Base-by-base conservation (phyloP, 306 rosid species). In the Malus sylvestris region DNA sequence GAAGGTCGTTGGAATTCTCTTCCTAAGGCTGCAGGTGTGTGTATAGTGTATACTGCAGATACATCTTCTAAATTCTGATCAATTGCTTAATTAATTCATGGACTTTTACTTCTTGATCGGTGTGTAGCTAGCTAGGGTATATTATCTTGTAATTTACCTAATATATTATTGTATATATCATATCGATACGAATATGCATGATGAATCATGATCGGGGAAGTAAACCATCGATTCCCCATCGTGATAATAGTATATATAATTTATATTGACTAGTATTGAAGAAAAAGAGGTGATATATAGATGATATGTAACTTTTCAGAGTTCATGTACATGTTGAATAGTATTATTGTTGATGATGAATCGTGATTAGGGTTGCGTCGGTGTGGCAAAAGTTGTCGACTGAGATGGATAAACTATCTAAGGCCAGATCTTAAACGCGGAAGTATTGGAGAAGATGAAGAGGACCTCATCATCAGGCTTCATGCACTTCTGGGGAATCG, bases 401-500 rank as follows among this genome's bases (percentile, higher is more conserved):
- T 82, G 69, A 82, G 90, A 55, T 87, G 88, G 86, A 71, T 77
- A 74, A 87, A 87, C 79, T 87, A 84, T 71, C 63, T 84, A 1
- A 77, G 81, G 76, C 90, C 90, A 2, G 86, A 77, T 35, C 71
- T 86, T 53, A 83, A 84, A 58, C 76, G 83, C 20, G 90, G 88
- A 61, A 70, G 79, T 74, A 76, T 87, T 65, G 85, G 81, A 29
- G 83, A 80, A 78, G 88, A 87, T 67, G 91, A 87, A 76, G 91
- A 82, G 59, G 90, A 86, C 74, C 78, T 86, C 27, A 86, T 86
- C 77, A 86, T 86, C 81, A 81, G 83, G 82, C 91, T 87, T 76
- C 91, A 85, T 80, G 81, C 76, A 14, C 88, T 87, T 60, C 91
- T 87, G n/a, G 91, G 91, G 23, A 85, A 87, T 78, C 29, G 88